These are phyloP conservation scores for Colletotrichum filicis DNA, from an alignment of 2,329 filamentous ascomycete genomes.

Conservation along the genomic window DNA sequence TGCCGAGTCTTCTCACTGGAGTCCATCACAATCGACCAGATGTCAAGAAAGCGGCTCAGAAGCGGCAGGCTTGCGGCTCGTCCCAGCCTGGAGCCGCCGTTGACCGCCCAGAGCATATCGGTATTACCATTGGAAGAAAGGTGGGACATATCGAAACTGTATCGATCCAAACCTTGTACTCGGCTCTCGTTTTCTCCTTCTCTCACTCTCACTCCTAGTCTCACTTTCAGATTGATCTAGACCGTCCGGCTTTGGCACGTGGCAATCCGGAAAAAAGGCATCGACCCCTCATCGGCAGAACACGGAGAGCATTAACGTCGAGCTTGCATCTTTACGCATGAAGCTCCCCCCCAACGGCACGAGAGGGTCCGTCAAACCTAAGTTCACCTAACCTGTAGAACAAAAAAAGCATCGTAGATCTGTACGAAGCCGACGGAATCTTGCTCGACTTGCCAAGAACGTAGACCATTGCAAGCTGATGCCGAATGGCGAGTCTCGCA, in stretches of 20 bases:
- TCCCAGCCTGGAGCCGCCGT: too few relatives aligned
- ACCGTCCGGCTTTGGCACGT: neutral
- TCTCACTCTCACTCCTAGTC: neutral
- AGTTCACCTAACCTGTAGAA: neutral
- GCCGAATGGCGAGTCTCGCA: neutral
- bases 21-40: too few relatives aligned
- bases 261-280: neutral
- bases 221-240: neutral
- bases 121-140: neutral
- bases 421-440: neutral
- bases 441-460: neutral
- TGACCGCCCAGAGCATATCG: too few relatives aligned
- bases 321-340: slow-evolving; percentile 3
- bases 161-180: neutral
- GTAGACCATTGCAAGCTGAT: neutral
- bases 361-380: neutral
- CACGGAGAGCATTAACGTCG: slow-evolving; percentile 11
- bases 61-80: too few relatives aligned
- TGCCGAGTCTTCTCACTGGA: too few relatives aligned
- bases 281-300: slow-evolving; percentile 24
- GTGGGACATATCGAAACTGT: neutral
- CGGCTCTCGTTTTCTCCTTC: neutral
- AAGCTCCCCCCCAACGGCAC: neutral
- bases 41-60: too few relatives aligned
- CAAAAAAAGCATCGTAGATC: neutral